Base-by-base conservation (phyloP, 176 grass and related monocot species). In the Oryza punctata region DNA sequence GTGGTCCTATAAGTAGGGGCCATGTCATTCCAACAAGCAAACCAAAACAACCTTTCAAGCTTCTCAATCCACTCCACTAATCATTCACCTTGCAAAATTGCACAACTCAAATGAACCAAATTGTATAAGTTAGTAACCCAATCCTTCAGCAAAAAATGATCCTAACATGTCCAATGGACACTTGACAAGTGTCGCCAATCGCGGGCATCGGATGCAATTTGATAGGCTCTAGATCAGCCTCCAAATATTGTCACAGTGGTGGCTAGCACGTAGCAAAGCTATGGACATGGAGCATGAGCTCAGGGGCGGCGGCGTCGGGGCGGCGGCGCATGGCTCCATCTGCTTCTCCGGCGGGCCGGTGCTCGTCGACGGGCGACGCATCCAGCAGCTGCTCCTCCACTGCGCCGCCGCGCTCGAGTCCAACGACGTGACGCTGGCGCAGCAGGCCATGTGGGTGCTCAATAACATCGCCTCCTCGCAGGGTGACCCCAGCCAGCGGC, bases 381-480 rank as follows among this genome's bases (percentile, higher is more conserved):
- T 90, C 83, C 91, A 95, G 91, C 91, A 95, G 77, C 91, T 98
- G 16, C 91, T 98, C 12, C 90, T 94, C 35, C 87, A 98, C 85
- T 98, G 93, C 84, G 91, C 93, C 63, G 85, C 69, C 38, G 93
- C 96, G 54, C 88, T 98, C 21, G 96, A 98, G 87, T 79, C 85
- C 73, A 95, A 98, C 73, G 96, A 98, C 68, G 93, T 90, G 32
- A 98, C 93, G 71, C 96, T 98, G 71, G 91, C 96, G 47, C 93
- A 98, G 82, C 96, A 98, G 85, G 81, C 92, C 77, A 85, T 98
- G 78, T 98, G 96, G 96, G 96, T 98, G 29, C 93, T 98, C 77
- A 93, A 98, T 87, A 98, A 95, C 93, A 98, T 98, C 78, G 96
- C 93, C 14, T 90, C 91, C 3, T 79, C 93, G 4, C 91, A 98